Conservation (phyloP, 176 grass and related monocot genomes). For the Carex myosuroides region DNA sequence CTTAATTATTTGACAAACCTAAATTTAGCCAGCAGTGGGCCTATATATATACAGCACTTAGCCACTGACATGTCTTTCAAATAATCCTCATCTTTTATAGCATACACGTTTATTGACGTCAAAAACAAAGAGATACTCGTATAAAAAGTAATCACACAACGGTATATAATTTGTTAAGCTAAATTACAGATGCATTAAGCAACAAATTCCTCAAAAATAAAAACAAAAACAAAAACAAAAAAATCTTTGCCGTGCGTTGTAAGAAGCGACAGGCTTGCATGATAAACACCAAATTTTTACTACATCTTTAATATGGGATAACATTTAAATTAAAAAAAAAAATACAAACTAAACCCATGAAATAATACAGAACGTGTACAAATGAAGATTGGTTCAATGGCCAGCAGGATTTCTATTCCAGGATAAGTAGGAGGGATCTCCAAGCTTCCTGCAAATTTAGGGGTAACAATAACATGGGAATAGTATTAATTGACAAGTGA, state of each 20-base stretch:
- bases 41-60: no score
- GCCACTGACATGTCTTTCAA: no score
- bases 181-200: constrained; percentile 41
- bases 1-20: no score
- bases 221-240: constrained; percentile 8
- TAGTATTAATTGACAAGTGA: neutral
- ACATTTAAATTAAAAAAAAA: constrained; percentile 4
- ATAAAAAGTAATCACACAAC: constrained; percentile 20
- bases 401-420: constrained; percentile 66
- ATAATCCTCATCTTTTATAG: no score
- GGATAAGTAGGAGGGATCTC: constrained; percentile 74
- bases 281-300: constrained; percentile 14
- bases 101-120: no score
- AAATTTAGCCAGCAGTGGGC: no score
- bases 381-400: constrained; percentile 16
- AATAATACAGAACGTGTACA: constrained; percentile 6
- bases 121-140: constrained; percentile 11
- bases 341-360: neutral
- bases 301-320: constrained; percentile 35
- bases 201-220: neutral
- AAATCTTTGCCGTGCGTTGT: neutral
- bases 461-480: constrained; percentile 9
- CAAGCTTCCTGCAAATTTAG: constrained; percentile 54
- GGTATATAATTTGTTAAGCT: constrained; percentile 30
- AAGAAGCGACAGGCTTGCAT: constrained; percentile 27